Evolutionary conservation across 768 basidiomycete species (phyloP).

Genomic region (Termitomyces heimii): DNA sequence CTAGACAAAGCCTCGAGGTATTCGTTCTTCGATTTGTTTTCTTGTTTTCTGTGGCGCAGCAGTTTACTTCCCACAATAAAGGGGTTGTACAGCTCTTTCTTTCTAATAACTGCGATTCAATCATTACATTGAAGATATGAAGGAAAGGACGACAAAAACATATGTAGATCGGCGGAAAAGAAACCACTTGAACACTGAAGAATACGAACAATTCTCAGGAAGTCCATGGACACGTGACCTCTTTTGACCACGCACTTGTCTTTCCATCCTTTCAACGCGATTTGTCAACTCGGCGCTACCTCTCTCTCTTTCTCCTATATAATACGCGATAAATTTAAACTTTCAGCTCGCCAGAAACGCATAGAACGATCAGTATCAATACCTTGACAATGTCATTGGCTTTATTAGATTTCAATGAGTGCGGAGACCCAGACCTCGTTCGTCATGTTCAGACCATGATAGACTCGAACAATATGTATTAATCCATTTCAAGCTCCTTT

Average conservation of each 20-base stretch:
- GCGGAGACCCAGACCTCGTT: conserved; percentile 2
- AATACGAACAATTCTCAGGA: too few relatives aligned
- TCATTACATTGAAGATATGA: too few relatives aligned
- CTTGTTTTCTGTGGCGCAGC: too few relatives aligned
- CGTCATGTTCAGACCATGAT: neutral
- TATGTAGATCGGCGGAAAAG: too few relatives aligned
- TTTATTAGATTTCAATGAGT: neutral
- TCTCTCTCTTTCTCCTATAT: neutral
- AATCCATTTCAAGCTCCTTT: conserved; percentile 3
- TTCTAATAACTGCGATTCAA: too few relatives aligned
- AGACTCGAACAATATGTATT: neutral
- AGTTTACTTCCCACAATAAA: too few relatives aligned
- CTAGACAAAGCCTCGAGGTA: too few relatives aligned
- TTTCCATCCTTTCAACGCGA: neutral
- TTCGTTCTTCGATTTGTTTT: too few relatives aligned
- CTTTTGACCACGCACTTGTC: neutral
- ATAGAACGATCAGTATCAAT: neutral
- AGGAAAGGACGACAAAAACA: too few relatives aligned
- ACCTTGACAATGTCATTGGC: neutral
- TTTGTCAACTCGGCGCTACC: neutral
- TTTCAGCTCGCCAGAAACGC: neutral
- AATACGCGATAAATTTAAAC: neutral
- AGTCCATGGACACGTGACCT: neutral
- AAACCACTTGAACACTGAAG: too few relatives aligned
- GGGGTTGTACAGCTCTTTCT: too few relatives aligned